Conservation (phyloP, 345 rosid species). For the Ceriops decandra region DNA sequence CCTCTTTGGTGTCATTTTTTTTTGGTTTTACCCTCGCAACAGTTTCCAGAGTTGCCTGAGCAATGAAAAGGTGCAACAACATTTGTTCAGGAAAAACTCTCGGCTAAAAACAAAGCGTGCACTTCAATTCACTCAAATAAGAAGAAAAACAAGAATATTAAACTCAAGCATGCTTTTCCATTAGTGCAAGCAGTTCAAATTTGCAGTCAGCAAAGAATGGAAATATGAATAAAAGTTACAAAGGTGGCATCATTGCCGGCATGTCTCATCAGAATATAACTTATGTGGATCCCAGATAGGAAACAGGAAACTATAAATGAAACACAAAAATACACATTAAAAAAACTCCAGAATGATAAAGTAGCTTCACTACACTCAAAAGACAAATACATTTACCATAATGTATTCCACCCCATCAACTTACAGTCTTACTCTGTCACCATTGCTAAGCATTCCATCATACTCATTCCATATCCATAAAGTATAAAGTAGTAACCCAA, state of each 20-base stretch:
- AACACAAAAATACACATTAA: no score
- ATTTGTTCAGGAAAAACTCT: conserved; percentile 5
- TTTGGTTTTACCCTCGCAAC: conserved; percentile 79
- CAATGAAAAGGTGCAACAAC: conserved; percentile 6
- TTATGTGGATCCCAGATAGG: background rate
- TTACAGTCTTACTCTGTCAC: background rate
- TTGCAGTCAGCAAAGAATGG: background rate
- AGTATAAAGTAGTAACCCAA: background rate
- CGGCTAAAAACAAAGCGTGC: background rate
- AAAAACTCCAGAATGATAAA: background rate
- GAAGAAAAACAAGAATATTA: background rate
- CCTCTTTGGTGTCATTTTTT: conserved; percentile 89
- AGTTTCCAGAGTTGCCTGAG: conserved; percentile 89
- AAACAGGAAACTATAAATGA: no score
- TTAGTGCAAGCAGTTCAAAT: background rate
- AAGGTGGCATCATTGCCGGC: background rate
- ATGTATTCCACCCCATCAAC: background rate
- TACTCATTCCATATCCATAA: background rate
- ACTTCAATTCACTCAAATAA: background rate
- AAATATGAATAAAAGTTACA: background rate
- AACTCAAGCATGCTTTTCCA: background rate
- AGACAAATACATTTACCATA: background rate
- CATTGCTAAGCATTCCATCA: background rate
- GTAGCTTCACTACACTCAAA: background rate
- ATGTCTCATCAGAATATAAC: background rate